Percentiles rank a stretch among this genome's conserved stretches.
phyloP scores from a whole-genome alignment of 768 basidiomycete species.

The Pisolithus orientalis region DNA sequence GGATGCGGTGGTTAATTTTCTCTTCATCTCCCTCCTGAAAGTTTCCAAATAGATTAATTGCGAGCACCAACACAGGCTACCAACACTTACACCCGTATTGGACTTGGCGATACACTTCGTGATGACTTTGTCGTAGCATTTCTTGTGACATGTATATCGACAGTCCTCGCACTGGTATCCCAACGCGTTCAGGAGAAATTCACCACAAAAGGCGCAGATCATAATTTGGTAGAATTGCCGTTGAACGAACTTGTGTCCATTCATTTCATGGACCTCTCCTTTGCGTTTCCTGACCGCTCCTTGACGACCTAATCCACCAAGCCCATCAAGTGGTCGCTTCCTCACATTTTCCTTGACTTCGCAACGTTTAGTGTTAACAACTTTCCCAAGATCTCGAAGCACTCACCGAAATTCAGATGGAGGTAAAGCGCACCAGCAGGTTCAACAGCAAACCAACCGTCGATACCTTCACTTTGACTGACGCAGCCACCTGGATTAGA shows the following conservation, averaged over 20 bases:
- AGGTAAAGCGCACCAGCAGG: constrained; percentile 91
- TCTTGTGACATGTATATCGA: constrained; percentile 98
- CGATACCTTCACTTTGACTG: constrained; percentile 66
- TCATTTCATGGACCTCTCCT: constrained; percentile 98
- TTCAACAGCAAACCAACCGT: constrained; percentile 96
- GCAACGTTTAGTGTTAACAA: constrained; percentile 2
- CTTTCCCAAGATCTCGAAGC: not conserved
- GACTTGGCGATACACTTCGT: constrained; percentile 99
- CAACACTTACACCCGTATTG: constrained; percentile 73
- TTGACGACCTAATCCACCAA: constrained; percentile 91
- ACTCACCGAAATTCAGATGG: constrained; percentile 87
- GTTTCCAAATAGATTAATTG: constrained; percentile 1
- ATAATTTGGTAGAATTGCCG: constrained; percentile 98
- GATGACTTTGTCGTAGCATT: constrained; percentile 97
- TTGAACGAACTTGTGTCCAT: constrained; percentile 97
- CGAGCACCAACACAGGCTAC: not conserved
- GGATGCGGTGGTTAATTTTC: constrained; percentile 98
- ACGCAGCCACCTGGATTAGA: constrained; percentile 19
- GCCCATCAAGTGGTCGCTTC: constrained; percentile 89
- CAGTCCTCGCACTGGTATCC: constrained; percentile 99
- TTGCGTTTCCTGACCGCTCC: constrained; percentile 97
- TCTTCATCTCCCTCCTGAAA: constrained; percentile 90
- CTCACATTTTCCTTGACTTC: constrained; percentile 97
- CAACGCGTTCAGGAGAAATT: constrained; percentile 92
- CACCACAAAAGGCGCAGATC: constrained; percentile 95